A percentile compares a stretch with the other conserved stretches of the same genome.
These are phyloP conservation scores for Porphyra umbilicalis DNA, from an alignment of 31 red algal species.

Conservation along the genomic window DNA sequence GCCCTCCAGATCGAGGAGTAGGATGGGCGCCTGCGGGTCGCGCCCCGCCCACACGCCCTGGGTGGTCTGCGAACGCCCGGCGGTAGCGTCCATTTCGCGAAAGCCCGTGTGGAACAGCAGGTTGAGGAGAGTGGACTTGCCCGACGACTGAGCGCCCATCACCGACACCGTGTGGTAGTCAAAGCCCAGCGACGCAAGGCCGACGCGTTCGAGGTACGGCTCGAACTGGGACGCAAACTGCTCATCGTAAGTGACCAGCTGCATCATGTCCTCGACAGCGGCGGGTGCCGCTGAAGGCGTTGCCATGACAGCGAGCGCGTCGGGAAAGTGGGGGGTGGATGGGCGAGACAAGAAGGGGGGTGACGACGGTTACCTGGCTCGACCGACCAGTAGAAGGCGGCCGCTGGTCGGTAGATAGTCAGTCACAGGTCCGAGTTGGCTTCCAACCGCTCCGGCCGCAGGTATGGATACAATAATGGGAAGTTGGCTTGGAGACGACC, in stretches of 20 bases:
- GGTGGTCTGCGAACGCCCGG: slow-evolving; percentile 92
- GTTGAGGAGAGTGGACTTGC: slow-evolving; percentile 99
- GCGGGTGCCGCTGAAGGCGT: neutral
- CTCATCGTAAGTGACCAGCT: slow-evolving; percentile 85
- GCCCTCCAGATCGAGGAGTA: slow-evolving; percentile 95
- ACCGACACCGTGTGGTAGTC: slow-evolving; percentile 89
- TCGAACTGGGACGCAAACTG: slow-evolving; percentile 61
- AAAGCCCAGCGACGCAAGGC: slow-evolving; percentile 44
- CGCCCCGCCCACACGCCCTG: slow-evolving; percentile 95
- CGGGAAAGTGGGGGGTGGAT: no score
- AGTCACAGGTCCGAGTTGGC: no score
- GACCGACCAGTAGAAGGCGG: no score
- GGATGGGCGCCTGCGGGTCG: slow-evolving; percentile 38
- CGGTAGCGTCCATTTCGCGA: slow-evolving; percentile 81
- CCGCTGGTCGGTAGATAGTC: no score
- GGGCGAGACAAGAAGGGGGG: no score
- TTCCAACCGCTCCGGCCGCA: no score
- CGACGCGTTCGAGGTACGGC: slow-evolving; percentile 29
- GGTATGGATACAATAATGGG: no score
- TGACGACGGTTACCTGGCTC: no score
- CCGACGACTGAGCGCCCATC: slow-evolving; percentile 93
- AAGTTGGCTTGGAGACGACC: no score
- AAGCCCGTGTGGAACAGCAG: slow-evolving; percentile 85
- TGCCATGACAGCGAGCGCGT: neutral
- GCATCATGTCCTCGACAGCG: slow-evolving; percentile 42